Percentiles rank a stretch among this genome's conserved stretches.
These are phyloP conservation scores for Colletotrichum spaethianum DNA, from an alignment of 2,329 filamentous ascomycete genomes.

Conservation along the genomic window DNA sequence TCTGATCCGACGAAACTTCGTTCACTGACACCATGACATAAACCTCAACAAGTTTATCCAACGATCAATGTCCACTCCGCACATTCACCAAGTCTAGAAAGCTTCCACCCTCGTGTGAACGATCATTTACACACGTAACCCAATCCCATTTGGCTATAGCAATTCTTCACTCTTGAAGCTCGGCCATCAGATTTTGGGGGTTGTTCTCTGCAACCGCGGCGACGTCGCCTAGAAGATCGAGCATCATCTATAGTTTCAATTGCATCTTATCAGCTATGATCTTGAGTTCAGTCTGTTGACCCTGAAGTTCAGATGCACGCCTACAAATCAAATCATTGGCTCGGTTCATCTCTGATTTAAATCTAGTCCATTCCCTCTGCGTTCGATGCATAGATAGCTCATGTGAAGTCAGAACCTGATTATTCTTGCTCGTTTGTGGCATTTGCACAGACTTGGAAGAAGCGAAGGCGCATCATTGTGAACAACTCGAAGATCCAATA, in stretches of 20 bases:
- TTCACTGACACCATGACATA: no score
- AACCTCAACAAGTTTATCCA: no score
- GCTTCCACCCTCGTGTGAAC: not conserved
- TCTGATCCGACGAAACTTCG: no score
- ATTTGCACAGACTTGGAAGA: no score
- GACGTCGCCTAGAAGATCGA: not conserved
- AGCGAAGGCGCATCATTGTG: no score
- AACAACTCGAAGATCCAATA: no score
- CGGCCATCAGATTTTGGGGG: not conserved
- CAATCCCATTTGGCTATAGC: not conserved
- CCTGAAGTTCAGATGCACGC: not conserved
- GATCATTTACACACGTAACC: not conserved
- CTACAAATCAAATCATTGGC: not conserved
- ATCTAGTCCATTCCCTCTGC: not conserved
- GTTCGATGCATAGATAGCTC: not conserved
- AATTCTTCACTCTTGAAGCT: not conserved
- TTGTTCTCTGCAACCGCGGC: not conserved
- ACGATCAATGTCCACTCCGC: not conserved
- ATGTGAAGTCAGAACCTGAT: not conserved
- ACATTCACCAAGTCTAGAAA: not conserved
- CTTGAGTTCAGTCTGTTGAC: constrained; percentile 12
- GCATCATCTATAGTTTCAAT: not conserved
- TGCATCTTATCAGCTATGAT: not conserved
- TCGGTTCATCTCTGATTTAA: not conserved
- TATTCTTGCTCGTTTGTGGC: no score